A percentile compares a stretch with the other conserved stretches of the same genome.
Evolutionary conservation across 371 early-diverging fungal species (phyloP).

Genomic region (Amoeboaphelidium occidentale): DNA sequence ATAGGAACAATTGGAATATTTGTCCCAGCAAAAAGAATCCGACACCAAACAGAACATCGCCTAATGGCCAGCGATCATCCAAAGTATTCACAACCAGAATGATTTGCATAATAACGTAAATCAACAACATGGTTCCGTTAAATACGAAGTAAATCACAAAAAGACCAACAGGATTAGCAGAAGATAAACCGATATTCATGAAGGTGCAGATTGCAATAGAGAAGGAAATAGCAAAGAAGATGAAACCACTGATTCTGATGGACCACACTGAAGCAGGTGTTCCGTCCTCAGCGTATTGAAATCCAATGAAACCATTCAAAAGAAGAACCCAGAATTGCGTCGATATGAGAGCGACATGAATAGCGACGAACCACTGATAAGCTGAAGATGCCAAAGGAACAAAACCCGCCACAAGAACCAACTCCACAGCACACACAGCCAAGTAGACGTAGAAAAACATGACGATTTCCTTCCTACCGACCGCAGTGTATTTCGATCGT

Average conservation of each 20-base stretch:
- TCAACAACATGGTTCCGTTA: constrained; percentile 44
- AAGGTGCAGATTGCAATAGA: constrained; percentile 68
- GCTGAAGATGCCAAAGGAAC: constrained; percentile 50
- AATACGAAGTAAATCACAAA: constrained; percentile 70
- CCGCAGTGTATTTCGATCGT: constrained; percentile 85
- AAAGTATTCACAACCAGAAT: constrained; percentile 75
- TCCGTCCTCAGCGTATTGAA: constrained; percentile 91
- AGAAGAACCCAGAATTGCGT: constrained; percentile 72
- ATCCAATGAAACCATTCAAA: constrained; percentile 81
- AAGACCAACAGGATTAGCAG: constrained; percentile 38
- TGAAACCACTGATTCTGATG: constrained; percentile 50
- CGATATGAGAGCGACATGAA: constrained; percentile 48
- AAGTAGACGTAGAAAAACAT: constrained; percentile 90
- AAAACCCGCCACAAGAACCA: constrained; percentile 63
- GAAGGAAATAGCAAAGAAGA: constrained; percentile 44
- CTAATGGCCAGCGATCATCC: constrained; percentile 85
- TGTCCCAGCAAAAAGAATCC: constrained; percentile 64
- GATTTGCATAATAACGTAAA: constrained; percentile 71
- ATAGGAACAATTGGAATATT: constrained; percentile 49
- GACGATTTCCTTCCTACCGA: constrained; percentile 91
- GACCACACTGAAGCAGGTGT: constrained; percentile 70
- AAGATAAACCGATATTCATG: constrained; percentile 28
- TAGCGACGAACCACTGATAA: constrained; percentile 72
- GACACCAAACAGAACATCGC: constrained; percentile 67
- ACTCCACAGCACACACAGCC: constrained; percentile 50